phyloP scores from a whole-genome alignment of 75 land plant genomes.

The Picea glauca region DNA sequence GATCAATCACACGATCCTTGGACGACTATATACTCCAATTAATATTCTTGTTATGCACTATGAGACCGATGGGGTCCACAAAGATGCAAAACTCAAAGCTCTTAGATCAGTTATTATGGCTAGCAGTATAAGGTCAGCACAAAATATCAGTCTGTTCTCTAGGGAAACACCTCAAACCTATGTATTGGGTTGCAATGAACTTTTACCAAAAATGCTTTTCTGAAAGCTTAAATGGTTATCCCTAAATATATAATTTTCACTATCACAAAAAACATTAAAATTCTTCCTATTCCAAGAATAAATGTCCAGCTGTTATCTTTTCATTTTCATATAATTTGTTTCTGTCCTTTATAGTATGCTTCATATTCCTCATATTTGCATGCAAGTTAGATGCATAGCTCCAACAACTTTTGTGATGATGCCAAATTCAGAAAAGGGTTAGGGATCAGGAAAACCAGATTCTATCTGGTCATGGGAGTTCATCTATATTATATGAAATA shows the following conservation, averaged over 20 bases:
- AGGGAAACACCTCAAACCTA: neutral
- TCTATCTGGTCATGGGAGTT: neutral
- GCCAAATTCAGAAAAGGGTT: neutral
- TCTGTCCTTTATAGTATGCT: no score
- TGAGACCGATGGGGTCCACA: neutral
- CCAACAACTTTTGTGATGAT: neutral
- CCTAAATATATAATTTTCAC: neutral
- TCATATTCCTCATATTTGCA: neutral
- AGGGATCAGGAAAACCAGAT: neutral
- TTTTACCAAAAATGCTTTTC: neutral
- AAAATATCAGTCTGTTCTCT: neutral
- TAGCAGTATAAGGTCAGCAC: neutral
- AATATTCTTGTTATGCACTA: neutral
- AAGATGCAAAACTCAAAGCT: neutral
- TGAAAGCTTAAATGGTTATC: neutral
- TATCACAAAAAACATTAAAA: neutral
- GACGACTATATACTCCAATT: neutral
- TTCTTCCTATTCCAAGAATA: neutral
- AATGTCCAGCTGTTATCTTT: neutral
- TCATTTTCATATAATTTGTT: neutral
- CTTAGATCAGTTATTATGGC: neutral
- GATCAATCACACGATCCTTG: neutral
- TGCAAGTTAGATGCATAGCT: neutral
- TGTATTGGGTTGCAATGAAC: neutral
- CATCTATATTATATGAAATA: neutral